phyloP scores from a whole-genome alignment of 306 rosid genomes.

The Oxytropis ochrocephala region DNA sequence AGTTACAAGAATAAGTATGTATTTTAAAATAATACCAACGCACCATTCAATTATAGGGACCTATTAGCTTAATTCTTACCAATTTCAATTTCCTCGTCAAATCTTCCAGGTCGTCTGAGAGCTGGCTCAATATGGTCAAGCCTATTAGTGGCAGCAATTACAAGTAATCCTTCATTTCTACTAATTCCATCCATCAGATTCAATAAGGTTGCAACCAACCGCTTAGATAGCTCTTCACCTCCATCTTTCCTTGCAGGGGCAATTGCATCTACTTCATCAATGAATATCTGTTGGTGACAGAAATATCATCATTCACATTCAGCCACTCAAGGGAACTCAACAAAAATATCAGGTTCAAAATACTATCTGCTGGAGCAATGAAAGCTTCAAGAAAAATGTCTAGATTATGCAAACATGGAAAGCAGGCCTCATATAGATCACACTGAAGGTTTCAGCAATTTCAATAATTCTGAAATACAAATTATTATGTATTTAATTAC shows the following conservation, averaged over 20 bases:
- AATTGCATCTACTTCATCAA: conserved; percentile 92
- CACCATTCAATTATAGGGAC: neutral
- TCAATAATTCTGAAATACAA: neutral
- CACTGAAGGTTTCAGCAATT: neutral
- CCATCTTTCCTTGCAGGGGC: conserved; percentile 88
- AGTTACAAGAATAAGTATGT: neutral
- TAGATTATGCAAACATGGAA: neutral
- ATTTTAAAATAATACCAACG: neutral
- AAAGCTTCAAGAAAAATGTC: conserved; percentile 1
- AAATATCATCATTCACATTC: conserved; percentile 16
- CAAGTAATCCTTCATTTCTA: conserved; percentile 61
- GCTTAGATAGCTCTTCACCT: conserved; percentile 79
- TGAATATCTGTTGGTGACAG: conserved; percentile 51
- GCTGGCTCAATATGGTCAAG: conserved; percentile 90
- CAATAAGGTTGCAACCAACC: conserved; percentile 76
- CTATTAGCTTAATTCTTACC: conserved; percentile 35
- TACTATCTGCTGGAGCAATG: neutral
- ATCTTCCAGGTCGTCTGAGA: conserved; percentile 87
- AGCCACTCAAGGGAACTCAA: conserved; percentile 6
- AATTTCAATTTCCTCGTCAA: conserved; percentile 89
- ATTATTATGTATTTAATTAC: neutral
- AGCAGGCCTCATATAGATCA: neutral
- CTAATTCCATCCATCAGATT: conserved; percentile 81
- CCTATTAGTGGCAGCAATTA: conserved; percentile 82
- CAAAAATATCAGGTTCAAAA: conserved; percentile 7